Base-by-base conservation (phyloP, 495 filamentous ascomycete species). In the Hypoxylon crocopeplum region DNA sequence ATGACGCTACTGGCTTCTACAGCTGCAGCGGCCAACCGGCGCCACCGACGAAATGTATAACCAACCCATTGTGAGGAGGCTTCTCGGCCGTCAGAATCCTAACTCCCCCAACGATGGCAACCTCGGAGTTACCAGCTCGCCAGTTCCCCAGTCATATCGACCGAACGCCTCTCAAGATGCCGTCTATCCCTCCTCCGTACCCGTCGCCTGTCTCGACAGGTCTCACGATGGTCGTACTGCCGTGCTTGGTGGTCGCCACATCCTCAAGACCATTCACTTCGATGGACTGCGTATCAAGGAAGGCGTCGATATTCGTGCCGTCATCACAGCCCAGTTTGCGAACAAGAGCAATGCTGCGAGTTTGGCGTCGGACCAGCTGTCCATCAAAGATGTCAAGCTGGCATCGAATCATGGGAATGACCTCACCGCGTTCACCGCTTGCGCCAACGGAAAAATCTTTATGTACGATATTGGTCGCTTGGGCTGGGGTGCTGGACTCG, bases 311-410 rank as follows among this genome's bases (percentile, higher is more conserved):
- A 79, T 97, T 56, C 88, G 90, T 57, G 79, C 87, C 56, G 79
- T 85, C n/a, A 86, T 96, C 58, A 79, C 83, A 52, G 82, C 87
- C 60, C 86, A 89, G 69, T 84, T 86, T 10, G 80, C 85, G 11
- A 82, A 78, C 30, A 85, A 88, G 60, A 77, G 83, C 59, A 77
- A 74, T 41, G 72, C 76, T 1, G 69, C 76, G 20, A 75, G 76
- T 16, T 72, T 75, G 0, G 74, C 81, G 27, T 79, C 84, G 42
- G 89, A 95, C 59, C 87, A 90, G 71, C 79, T 93, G 55, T 89
- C 88, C 10, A 89, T 93, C 59, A 85, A 85, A 34, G 90, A 94
- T 69, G 90, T 94, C 34, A 90, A 90, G 68, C 93, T 93, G 88
- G 89, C 89, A 25, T 81, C 82, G 33, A 65, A 68, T 15, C 64